Conservation (phyloP, 2,329 filamentous ascomycete species). For the Orbilia brochopaga region DNA sequence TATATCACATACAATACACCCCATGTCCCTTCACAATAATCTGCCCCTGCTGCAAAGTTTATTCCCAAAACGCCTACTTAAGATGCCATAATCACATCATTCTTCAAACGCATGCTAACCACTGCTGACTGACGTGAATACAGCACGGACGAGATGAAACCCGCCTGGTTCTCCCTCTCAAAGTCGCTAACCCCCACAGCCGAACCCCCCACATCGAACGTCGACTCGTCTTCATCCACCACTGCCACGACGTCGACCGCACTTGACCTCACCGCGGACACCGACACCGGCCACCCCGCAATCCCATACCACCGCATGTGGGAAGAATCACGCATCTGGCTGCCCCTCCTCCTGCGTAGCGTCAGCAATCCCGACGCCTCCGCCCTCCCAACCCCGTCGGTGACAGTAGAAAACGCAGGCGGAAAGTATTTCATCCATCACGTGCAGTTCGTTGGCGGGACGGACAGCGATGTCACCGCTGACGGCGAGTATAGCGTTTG, state of each 20-base stretch:
- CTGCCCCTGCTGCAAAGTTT: too few species aligned
- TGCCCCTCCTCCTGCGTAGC: slow-evolving; percentile 47
- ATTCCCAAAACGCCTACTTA: too few species aligned
- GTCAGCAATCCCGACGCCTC: slow-evolving; percentile 22
- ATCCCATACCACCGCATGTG: slow-evolving; percentile 54
- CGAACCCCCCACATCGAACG: slow-evolving; percentile 10
- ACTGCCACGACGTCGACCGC: background rate
- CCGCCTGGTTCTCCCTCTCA: slow-evolving; percentile 52
- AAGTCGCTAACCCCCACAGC: slow-evolving; percentile 30
- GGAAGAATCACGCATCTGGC: slow-evolving; percentile 53
- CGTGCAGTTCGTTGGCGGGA: slow-evolving; percentile 52
- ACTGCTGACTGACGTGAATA: background rate
- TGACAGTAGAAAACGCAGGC: background rate
- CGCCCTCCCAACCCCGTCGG: background rate
- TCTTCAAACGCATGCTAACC: background rate
- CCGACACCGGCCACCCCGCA: slow-evolving; percentile 21
- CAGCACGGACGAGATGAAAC: slow-evolving; percentile 55
- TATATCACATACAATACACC: too few species aligned
- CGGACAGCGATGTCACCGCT: slow-evolving; percentile 49
- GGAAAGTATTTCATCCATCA: slow-evolving; percentile 52
- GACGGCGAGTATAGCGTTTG: slow-evolving; percentile 52
- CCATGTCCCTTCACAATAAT: too few species aligned
- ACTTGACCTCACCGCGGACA: background rate
- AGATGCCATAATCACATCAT: too few species aligned
- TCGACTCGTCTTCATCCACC: slow-evolving; percentile 29